Percentiles rank a stretch among this genome's conserved stretches.
Evolutionary conservation across 257 asterid genomes (phyloP).

Genomic region (Linaria vulgaris): DNA sequence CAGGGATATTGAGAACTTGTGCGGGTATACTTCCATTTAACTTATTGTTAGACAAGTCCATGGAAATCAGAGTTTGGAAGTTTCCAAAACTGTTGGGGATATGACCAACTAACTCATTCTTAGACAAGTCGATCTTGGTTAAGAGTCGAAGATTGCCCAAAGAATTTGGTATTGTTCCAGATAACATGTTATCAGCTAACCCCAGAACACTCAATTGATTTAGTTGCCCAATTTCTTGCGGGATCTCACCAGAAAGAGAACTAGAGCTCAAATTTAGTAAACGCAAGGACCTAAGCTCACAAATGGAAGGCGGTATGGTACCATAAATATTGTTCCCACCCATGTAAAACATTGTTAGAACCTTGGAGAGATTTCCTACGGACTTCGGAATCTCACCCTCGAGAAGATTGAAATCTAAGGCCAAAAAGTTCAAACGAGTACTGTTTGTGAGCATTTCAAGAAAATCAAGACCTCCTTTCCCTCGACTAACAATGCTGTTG

Average conservation of each 20-base stretch:
- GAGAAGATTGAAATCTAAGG: constrained; percentile 45
- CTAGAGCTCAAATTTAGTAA: constrained; percentile 29
- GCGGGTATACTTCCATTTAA: constrained; percentile 50
- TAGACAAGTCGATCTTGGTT: constrained; percentile 48
- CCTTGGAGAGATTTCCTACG: constrained; percentile 53
- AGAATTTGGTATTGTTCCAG: constrained; percentile 46
- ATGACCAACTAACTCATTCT: constrained; percentile 43
- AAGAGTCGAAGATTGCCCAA: constrained; percentile 46
- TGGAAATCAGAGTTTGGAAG: constrained; percentile 33
- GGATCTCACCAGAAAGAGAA: constrained; percentile 43
- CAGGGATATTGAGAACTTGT: constrained; percentile 38
- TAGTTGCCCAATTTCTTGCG: constrained; percentile 46
- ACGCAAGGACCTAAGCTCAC: constrained; percentile 41
- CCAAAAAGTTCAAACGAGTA: constrained; percentile 47
- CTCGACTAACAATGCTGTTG: constrained; percentile 44
- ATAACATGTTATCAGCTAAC: constrained; percentile 39
- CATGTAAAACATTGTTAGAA: constrained; percentile 41
- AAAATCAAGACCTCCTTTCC: constrained; percentile 37
- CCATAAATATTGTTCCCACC: constrained; percentile 48
- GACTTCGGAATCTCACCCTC: constrained; percentile 54
- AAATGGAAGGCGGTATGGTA: constrained; percentile 48
- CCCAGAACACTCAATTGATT: constrained; percentile 32
- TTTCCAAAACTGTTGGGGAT: constrained; percentile 41
- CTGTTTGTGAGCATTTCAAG: constrained; percentile 42
- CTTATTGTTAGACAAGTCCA: constrained; percentile 51